Base-by-base conservation (phyloP, 371 early-diverging fungal genomes). In the Mucor circinelloides region DNA sequence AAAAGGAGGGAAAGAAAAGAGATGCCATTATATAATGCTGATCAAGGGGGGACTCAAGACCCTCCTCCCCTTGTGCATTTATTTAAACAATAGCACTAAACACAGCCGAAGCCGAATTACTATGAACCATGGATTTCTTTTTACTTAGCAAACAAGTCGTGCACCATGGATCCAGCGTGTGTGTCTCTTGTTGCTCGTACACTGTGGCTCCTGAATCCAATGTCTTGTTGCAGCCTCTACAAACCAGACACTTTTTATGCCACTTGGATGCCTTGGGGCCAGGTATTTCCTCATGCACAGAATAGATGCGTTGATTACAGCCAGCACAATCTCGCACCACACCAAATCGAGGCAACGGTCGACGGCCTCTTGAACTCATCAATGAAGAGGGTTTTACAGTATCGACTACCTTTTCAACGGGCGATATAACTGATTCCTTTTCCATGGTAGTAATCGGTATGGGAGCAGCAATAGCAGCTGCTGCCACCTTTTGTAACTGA, bases 221-320 rank as follows among this genome's bases (percentile, higher is more conserved):
- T 7, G 42, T 48, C 56, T 83, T 83, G n/a, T 57, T 58, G 40
- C 83, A 83, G 1, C 73, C 67, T 21, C 42, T 50, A 52, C 83
- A 83, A 1, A 57, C 46, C 6, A 83, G 46, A 58, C 83, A 83
- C 44, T 79, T 76, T 21, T 64, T 69, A 55, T 83, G 83, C 80
- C 80, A 83, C 19, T 69, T 70, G 15, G 79, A 70, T 2, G 83
- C 83, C 36, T 73, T 71, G 0, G 83, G 83, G 1, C 83, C 83
- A 36, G 77, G 77, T 50, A 74, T 75, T 46, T 83, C 83, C 54
- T 83, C 83, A 52, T 78, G 74, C 15, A 83, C 72, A n/a, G 78
- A 78, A 6, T 50, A 52, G 7, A 80, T 78, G 6, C 73, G 72
- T 42, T 80, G 67, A 31, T 58, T 52, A 50, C 83, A 82, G 1